Conservation (phyloP, 2,329 filamentous ascomycete genomes). For the Corinectria fuckeliana region DNA sequence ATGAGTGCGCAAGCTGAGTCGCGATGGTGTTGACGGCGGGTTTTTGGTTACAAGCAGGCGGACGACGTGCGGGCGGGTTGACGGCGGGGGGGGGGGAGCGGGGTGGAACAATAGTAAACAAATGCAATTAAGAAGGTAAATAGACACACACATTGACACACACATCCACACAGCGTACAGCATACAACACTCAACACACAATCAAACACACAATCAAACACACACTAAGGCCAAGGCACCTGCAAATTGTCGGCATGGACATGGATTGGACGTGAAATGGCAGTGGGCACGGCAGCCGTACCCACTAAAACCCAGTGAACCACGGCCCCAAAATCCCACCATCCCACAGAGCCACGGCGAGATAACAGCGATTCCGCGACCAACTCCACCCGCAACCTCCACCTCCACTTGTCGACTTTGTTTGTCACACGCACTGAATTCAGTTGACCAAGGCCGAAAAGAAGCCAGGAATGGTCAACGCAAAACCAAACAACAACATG, state of each 20-base stretch:
- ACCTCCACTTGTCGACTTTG: neutral
- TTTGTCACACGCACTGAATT: neutral
- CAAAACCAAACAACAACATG: neutral
- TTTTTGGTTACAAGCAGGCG: neutral
- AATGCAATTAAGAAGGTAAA: constrained; percentile 23
- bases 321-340: neutral
- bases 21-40: constrained; percentile 4
- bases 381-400: neutral
- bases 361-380: neutral
- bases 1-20: neutral
- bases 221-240: neutral
- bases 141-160: constrained; percentile 10
- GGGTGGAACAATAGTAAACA: constrained; percentile 34
- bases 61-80: constrained; percentile 4
- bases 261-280: too few relatives aligned
- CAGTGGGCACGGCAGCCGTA: neutral
- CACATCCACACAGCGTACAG: neutral
- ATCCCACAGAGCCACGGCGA: neutral
- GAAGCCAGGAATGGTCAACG: neutral
- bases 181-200: neutral
- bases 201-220: neutral
- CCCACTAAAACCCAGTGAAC: neutral
- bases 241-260: neutral
- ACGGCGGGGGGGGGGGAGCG: constrained; percentile 16
- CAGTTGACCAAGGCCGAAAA: neutral